Evolutionary conservation across 2,329 filamentous ascomycete genomes (phyloP).

Genomic region (Lomentospora prolificans): DNA sequence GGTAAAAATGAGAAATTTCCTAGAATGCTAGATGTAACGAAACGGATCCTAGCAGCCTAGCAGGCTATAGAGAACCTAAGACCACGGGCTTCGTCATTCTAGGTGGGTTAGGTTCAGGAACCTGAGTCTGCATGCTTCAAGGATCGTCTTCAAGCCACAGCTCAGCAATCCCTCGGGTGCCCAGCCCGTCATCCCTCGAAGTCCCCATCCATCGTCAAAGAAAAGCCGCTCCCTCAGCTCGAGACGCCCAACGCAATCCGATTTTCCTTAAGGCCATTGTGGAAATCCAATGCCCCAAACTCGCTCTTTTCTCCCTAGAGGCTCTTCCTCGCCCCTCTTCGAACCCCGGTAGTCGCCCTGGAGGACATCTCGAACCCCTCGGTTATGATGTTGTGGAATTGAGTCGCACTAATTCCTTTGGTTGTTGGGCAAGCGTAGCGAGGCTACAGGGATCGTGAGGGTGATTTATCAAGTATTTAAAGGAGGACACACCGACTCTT

Average conservation of each 20-base stretch:
- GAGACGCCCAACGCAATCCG: neutral
- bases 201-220: neutral
- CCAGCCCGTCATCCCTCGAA: neutral
- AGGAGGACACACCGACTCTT: constrained; percentile 60
- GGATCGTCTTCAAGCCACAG: neutral
- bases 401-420: too few relatives aligned
- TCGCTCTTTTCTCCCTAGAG: too few relatives aligned
- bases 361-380: too few relatives aligned
- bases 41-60: neutral
- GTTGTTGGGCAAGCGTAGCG: neutral
- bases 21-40: constrained; percentile 1
- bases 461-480: constrained; percentile 26
- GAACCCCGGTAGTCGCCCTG: too few relatives aligned
- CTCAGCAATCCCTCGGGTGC: neutral
- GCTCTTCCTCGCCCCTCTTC: too few relatives aligned
- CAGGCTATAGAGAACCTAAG: neutral
- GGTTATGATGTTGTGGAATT: too few relatives aligned
- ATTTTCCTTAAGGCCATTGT: neutral
- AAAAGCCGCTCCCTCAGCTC: neutral
- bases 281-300: too few relatives aligned
- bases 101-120: neutral
- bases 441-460: neutral
- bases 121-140: neutral
- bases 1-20: constrained; percentile 10
- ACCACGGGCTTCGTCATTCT: neutral